Percentiles rank a stretch among this genome's conserved stretches.
Evolutionary conservation across 1,139 yeast species (phyloP).

Genomic region (Spathaspora sp.): DNA sequence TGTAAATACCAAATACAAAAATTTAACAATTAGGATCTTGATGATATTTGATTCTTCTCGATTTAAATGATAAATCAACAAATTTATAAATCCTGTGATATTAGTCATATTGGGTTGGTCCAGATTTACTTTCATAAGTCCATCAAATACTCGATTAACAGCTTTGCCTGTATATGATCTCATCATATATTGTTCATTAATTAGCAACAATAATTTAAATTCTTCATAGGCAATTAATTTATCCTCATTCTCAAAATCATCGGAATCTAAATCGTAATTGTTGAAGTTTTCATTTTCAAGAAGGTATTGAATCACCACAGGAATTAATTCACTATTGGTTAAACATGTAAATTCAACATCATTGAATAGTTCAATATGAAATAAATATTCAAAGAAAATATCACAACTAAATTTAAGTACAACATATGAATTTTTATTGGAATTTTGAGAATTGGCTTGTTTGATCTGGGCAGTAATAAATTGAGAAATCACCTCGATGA

Average conservation of each 20-base stretch:
- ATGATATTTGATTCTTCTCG: conserved; percentile 72
- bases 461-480: conserved; percentile 34
- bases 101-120: conserved; percentile 19
- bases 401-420: conserved; percentile 42
- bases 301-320: conserved; percentile 49
- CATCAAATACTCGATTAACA: conserved; percentile 50
- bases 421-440: conserved; percentile 25
- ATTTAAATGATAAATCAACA: conserved; percentile 59
- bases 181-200: conserved; percentile 87
- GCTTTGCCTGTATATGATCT: conserved; percentile 38
- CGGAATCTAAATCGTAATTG: conserved; percentile 33
- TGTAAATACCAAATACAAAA: conserved; percentile 73
- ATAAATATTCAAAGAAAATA: conserved; percentile 44
- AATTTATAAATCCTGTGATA: conserved; percentile 40
- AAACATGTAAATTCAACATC: conserved; percentile 35
- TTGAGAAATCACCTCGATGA: conserved; percentile 47
- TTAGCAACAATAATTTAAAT: conserved; percentile 68
- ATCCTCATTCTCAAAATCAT: conserved; percentile 56
- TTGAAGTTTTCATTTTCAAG: conserved; percentile 50
- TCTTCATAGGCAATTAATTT: conserved; percentile 66
- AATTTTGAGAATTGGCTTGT: conserved; percentile 13
- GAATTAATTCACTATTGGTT: conserved; percentile 27
- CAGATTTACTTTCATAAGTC: conserved; percentile 27
- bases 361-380: conserved; percentile 32
- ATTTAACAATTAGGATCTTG: conserved; percentile 76